phyloP scores from a whole-genome alignment of 1,139 yeast genomes.

The Diutina siamensis region DNA sequence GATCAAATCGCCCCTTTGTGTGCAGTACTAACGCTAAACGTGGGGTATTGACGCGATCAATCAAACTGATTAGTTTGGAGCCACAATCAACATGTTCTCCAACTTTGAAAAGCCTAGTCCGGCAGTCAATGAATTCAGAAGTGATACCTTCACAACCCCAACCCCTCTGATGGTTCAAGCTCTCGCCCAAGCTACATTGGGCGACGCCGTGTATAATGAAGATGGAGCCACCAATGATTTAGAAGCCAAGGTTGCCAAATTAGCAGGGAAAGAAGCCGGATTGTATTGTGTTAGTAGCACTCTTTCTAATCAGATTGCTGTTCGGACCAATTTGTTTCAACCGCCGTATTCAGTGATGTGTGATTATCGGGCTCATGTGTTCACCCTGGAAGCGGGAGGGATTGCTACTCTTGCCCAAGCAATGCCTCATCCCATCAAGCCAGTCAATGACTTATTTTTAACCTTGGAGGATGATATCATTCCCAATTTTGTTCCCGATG shows the following conservation, averaged over 20 bases:
- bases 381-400: constrained; percentile 34
- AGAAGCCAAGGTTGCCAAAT: constrained; percentile 23
- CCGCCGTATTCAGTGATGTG: constrained; percentile 36
- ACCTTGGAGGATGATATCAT: constrained; percentile 29
- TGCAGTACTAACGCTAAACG: too few relatives aligned
- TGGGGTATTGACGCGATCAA: too few relatives aligned
- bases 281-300: constrained; percentile 36
- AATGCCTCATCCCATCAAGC: constrained; percentile 29
- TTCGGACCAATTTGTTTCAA: constrained; percentile 28
- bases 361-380: constrained; percentile 31
- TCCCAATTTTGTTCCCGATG: constrained; percentile 31
- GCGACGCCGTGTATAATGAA: constrained; percentile 36
- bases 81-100: not conserved
- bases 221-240: constrained; percentile 24
- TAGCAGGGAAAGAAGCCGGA: constrained; percentile 32
- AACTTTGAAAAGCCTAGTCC: constrained; percentile 6
- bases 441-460: constrained; percentile 26
- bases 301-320: constrained; percentile 33
- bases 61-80: too few relatives aligned
- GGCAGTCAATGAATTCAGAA: constrained; percentile 26
- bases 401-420: constrained; percentile 35
- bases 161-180: constrained; percentile 25
- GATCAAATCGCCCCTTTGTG: too few relatives aligned
- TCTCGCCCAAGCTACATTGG: constrained; percentile 12
- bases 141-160: constrained; percentile 38